Percentiles rank a stretch among this genome's conserved stretches.
phyloP scores from a whole-genome alignment of 495 filamentous ascomycete genomes.

The Daldinia grandis region DNA sequence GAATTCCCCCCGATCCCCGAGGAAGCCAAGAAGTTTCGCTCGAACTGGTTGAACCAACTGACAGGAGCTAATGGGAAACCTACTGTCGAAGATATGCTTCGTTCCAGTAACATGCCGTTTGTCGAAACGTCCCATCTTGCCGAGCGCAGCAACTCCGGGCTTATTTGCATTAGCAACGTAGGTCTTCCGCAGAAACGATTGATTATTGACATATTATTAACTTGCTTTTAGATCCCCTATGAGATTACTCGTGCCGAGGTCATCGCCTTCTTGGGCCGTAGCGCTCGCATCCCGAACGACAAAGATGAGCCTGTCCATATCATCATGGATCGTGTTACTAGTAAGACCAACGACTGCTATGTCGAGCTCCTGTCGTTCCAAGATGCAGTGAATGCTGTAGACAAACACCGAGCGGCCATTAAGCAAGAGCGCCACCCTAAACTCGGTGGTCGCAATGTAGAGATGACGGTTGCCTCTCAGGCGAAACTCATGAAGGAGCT shows the following conservation, averaged over 20 bases:
- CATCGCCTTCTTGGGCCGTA: constrained; percentile 73
- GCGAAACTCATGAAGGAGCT: constrained; percentile 68
- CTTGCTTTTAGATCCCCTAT: constrained; percentile 69
- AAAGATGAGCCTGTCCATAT: constrained; percentile 74
- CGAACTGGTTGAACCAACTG: constrained; percentile 43
- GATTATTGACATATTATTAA: constrained; percentile 1
- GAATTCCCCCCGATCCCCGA: neutral
- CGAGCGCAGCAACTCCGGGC: constrained; percentile 27
- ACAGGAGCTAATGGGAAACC: constrained; percentile 42
- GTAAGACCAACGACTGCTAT: constrained; percentile 80
- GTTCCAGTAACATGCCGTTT: constrained; percentile 53
- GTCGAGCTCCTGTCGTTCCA: constrained; percentile 67
- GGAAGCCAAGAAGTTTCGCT: constrained; percentile 23
- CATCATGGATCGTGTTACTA: constrained; percentile 81
- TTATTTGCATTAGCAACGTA: constrained; percentile 51
- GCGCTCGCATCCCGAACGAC: constrained; percentile 65
- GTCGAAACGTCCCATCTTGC: constrained; percentile 38
- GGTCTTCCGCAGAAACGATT: constrained; percentile 19
- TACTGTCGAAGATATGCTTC: constrained; percentile 42
- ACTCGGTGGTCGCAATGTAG: constrained; percentile 71
- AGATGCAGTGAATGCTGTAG: constrained; percentile 64
- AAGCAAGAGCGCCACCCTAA: constrained; percentile 57
- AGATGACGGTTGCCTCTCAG: constrained; percentile 68
- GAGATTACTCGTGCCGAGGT: constrained; percentile 71
- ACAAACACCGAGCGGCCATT: constrained; percentile 53